These are phyloP conservation scores for Coelastrella sp. DNA, from an alignment of 139 green algal genomes.

Conservation along the genomic window DNA sequence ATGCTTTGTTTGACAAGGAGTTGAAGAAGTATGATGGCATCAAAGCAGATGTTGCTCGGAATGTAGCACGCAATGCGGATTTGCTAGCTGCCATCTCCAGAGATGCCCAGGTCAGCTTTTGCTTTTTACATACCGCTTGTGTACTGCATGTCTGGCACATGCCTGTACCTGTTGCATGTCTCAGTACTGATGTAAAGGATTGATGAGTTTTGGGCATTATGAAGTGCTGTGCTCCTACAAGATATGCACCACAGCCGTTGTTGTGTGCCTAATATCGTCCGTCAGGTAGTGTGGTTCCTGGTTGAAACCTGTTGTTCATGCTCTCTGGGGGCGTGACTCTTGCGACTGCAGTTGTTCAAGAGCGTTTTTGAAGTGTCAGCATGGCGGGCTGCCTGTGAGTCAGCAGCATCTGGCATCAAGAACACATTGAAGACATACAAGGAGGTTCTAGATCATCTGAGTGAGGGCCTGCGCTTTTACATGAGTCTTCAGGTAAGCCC, in stretches of 20 bases:
- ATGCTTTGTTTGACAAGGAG: slow-evolving; percentile 83
- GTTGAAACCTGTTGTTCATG: no score
- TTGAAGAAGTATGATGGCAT: slow-evolving; percentile 90
- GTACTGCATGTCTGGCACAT: no score
- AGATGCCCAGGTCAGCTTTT: slow-evolving; percentile 58
- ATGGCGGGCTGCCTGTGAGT: slow-evolving; percentile 76
- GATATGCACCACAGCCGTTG: no score
- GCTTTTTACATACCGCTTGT: no score
- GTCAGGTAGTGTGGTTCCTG: no score
- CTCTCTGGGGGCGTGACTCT: no score
- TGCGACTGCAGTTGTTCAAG: slow-evolving; percentile 59
- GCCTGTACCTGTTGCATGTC: no score
- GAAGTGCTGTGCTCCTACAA: no score
- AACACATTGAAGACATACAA: slow-evolving; percentile 62
- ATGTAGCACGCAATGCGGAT: slow-evolving; percentile 68
- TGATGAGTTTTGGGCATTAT: background rate
- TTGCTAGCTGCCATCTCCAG: slow-evolving; percentile 67
- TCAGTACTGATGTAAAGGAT: no score
- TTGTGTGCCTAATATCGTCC: no score
- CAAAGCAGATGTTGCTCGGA: slow-evolving; percentile 70
- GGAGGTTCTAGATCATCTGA: slow-evolving; percentile 83
- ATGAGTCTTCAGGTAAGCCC: slow-evolving; percentile 73
- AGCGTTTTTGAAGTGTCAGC: slow-evolving; percentile 58
- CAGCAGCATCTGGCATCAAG: slow-evolving; percentile 57
- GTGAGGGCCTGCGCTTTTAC: slow-evolving; percentile 91